These are phyloP conservation scores for Aspergillus heteromorphus DNA, from an alignment of 495 filamentous ascomycete species.

Conservation along the genomic window DNA sequence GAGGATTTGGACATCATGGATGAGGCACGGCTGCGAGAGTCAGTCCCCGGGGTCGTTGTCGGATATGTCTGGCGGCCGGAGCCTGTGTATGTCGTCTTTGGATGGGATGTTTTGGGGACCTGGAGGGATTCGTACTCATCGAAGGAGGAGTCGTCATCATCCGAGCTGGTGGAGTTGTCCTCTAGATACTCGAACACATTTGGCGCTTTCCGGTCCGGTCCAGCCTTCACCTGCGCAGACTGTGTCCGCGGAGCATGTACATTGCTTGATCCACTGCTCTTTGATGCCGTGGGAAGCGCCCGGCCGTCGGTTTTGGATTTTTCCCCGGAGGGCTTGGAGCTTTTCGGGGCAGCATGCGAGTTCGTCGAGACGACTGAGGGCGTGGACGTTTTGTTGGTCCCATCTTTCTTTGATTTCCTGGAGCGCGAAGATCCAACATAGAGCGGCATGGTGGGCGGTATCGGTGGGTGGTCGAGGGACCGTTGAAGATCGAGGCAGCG, in stretches of 20 bases:
- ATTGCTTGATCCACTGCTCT: slow-evolving; percentile 14
- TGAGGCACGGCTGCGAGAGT: slow-evolving; percentile 17
- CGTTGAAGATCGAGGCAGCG: neutral
- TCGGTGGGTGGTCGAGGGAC: slow-evolving; percentile 3
- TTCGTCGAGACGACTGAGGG: slow-evolving; percentile 26
- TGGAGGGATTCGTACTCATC: slow-evolving; percentile 12
- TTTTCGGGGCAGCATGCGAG: slow-evolving; percentile 12
- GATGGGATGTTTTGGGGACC: neutral
- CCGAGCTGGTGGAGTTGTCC: slow-evolving; percentile 20
- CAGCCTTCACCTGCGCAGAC: slow-evolving; percentile 13
- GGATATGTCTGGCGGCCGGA: slow-evolving; percentile 9
- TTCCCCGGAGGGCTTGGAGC: slow-evolving; percentile 18
- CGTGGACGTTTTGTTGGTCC: slow-evolving; percentile 22
- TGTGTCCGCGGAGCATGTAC: slow-evolving; percentile 9
- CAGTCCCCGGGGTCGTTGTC: slow-evolving; percentile 7
- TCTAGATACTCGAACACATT: slow-evolving; percentile 44
- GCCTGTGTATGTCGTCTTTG: slow-evolving; percentile 5
- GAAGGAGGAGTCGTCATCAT: slow-evolving; percentile 19
- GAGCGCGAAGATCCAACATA: slow-evolving; percentile 23
- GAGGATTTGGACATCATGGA: slow-evolving; percentile 22
- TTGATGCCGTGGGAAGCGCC: slow-evolving; percentile 9
- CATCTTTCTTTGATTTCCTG: slow-evolving; percentile 31
- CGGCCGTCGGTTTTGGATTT: slow-evolving; percentile 16
- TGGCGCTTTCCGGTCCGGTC: slow-evolving; percentile 21
- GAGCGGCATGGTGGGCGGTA: slow-evolving; percentile 27